These are phyloP conservation scores for Microcera coccophila DNA, from an alignment of 2,329 filamentous ascomycete genomes.

Conservation along the genomic window DNA sequence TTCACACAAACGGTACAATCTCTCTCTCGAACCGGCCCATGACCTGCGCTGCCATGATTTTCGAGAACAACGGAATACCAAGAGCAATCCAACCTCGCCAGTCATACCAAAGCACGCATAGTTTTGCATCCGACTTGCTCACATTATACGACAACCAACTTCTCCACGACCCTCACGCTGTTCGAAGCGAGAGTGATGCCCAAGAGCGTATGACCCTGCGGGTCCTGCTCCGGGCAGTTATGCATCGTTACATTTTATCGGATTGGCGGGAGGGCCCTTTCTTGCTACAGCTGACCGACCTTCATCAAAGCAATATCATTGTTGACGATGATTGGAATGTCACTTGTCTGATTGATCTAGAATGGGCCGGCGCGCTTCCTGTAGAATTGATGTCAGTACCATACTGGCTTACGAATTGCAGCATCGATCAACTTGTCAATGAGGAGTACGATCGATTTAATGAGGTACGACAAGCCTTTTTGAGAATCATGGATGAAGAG, in stretches of 20 bases:
- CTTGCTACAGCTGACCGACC: conserved; percentile 28
- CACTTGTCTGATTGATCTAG: conserved; percentile 31
- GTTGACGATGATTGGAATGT: conserved; percentile 33
- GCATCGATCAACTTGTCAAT: no score
- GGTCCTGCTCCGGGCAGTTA: conserved; percentile 23
- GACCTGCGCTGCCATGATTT: conserved; percentile 14
- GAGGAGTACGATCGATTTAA: no score
- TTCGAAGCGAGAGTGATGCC: conserved; percentile 24
- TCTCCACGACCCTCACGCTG: conserved; percentile 26
- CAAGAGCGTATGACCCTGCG: conserved; percentile 26
- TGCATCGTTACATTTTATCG: conserved; percentile 25
- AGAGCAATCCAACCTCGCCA: conserved; percentile 29
- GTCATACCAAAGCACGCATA: conserved; percentile 29
- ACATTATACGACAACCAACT: conserved; percentile 26
- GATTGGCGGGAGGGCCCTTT: conserved; percentile 25
- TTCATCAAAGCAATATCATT: conserved; percentile 32
- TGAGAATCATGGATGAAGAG: no score
- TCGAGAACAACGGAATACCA: conserved; percentile 31
- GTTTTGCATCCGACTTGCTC: conserved; percentile 26
- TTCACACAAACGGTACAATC: conserved; percentile 26
- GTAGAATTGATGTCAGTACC: conserved; percentile 28
- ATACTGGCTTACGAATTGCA: conserved; percentile 23
- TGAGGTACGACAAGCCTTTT: no score
- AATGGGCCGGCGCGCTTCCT: conserved; percentile 30
- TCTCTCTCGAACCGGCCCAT: conserved; percentile 26